phyloP scores from a whole-genome alignment of 495 filamentous ascomycete species.

The Hypoxylon trugodes region DNA sequence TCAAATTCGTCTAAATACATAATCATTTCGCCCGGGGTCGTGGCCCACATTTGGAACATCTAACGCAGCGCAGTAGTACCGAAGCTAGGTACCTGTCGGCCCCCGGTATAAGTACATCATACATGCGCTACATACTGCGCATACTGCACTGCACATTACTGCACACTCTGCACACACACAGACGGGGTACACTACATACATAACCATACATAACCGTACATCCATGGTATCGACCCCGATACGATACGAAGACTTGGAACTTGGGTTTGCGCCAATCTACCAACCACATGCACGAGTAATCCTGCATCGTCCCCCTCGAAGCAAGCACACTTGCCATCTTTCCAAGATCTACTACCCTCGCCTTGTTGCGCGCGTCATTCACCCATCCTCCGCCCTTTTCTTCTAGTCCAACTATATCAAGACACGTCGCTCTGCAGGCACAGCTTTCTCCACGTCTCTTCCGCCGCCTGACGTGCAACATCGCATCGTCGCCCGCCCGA shows the following conservation, averaged over 20 bases:
- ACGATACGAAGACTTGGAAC: slow-evolving; percentile 42
- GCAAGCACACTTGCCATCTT: slow-evolving; percentile 40
- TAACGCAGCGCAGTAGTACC: slow-evolving; percentile 23
- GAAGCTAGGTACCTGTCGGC: slow-evolving; percentile 24
- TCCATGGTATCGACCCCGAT: slow-evolving; percentile 30
- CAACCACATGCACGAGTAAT: slow-evolving; percentile 46
- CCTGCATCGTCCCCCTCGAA: slow-evolving; percentile 37
- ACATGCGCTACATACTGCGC: slow-evolving; percentile 26
- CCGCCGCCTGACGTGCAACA: slow-evolving; percentile 47
- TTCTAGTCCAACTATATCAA: slow-evolving; percentile 63
- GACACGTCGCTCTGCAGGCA: slow-evolving; percentile 63
- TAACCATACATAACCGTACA: slow-evolving; percentile 7
- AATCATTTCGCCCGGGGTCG: slow-evolving; percentile 16
- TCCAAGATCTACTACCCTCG: slow-evolving; percentile 47
- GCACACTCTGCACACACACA: not conserved
- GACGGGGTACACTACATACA: slow-evolving; percentile 26
- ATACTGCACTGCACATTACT: slow-evolving; percentile 14
- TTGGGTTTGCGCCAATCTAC: slow-evolving; percentile 44
- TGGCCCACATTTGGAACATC: not conserved
- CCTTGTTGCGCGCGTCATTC: slow-evolving; percentile 55
- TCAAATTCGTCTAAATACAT: slow-evolving; percentile 18
- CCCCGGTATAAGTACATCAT: slow-evolving; percentile 38
- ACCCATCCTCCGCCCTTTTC: slow-evolving; percentile 45
- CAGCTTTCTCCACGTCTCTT: slow-evolving; percentile 48
- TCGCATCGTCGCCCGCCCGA: slow-evolving; percentile 49